These are phyloP conservation scores for Butyriboletus appendiculatus DNA, from an alignment of 1,284 basidiomycete species.

Conservation along the genomic window DNA sequence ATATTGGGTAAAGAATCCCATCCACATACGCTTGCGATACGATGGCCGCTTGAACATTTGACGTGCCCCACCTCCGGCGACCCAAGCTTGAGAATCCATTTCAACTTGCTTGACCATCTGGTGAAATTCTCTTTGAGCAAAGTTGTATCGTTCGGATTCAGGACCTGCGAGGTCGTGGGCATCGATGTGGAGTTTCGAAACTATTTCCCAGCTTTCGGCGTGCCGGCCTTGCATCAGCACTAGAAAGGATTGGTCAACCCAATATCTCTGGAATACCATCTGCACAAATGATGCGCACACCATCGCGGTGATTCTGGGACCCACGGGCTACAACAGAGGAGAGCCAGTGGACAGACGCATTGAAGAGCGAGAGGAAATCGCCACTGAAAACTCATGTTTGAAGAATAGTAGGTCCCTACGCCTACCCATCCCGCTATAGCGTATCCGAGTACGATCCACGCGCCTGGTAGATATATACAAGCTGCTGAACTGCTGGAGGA, in stretches of 20 bases:
- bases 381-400: constrained; percentile 18
- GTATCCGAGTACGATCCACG: constrained; percentile 17
- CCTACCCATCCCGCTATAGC: constrained; percentile 13
- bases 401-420: constrained; percentile 12
- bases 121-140: neutral
- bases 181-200: neutral
- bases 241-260: neutral
- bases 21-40: constrained; percentile 18
- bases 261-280: neutral
- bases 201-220: constrained; percentile 7
- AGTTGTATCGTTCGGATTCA: neutral
- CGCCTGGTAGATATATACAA: neutral
- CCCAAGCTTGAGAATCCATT: constrained; percentile 7
- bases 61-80: constrained; percentile 8
- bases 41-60: constrained; percentile 15
- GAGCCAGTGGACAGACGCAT: constrained; percentile 13
- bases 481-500: neutral
- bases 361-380: constrained; percentile 17
- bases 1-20: constrained; percentile 20
- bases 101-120: constrained; percentile 3
- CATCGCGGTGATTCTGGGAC: constrained; percentile 12
- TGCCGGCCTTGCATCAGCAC: constrained; percentile 17
- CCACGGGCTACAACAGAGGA: constrained; percentile 14
- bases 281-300: constrained; percentile 1
- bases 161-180: neutral